phyloP scores from a whole-genome alignment of 345 rosid species.

The Sapria himalayana region DNA sequence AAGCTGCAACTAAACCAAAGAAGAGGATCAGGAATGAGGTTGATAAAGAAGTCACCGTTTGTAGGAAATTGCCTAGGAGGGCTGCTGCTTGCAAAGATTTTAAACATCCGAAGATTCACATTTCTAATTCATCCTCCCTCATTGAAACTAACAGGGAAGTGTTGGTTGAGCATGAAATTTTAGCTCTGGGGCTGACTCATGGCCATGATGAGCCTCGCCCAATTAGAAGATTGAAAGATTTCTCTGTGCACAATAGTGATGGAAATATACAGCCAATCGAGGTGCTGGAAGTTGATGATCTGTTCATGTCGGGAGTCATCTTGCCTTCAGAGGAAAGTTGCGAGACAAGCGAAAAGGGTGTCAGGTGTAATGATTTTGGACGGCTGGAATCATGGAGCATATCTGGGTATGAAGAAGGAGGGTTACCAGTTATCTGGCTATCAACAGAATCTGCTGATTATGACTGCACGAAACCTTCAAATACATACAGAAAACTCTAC shows the following conservation, averaged over 20 bases:
- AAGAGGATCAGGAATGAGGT: constrained; percentile 15
- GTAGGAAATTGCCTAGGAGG: constrained; percentile 38
- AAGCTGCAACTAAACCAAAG: constrained; percentile 4
- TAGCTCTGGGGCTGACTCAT: constrained; percentile 21
- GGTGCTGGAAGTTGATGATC: constrained; percentile 33
- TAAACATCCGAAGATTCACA: constrained; percentile 30
- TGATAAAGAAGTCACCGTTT: constrained; percentile 7
- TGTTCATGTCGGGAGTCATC: constrained; percentile 33
- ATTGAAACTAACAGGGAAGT: constrained; percentile 26
- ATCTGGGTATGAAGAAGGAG: constrained; percentile 59
- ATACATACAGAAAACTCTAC: constrained; percentile 23
- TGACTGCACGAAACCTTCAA: constrained; percentile 33
- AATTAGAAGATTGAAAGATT: constrained; percentile 38
- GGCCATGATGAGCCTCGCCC: constrained; percentile 14
- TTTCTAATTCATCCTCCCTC: constrained; percentile 20
- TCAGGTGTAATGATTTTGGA: constrained; percentile 31
- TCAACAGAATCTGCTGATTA: constrained; percentile 43
- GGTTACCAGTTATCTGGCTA: constrained; percentile 41
- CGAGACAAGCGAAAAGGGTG: constrained; percentile 22
- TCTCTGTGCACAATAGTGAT: constrained; percentile 19
- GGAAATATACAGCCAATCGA: constrained; percentile 28
- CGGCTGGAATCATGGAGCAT: constrained; percentile 36
- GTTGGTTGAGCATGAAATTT: constrained; percentile 29
- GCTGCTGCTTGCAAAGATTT: constrained; percentile 57
- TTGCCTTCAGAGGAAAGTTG: constrained; percentile 22